These are phyloP conservation scores for sunflower (Helianthus annuus) DNA, from an alignment of 129 eudicot species.

Conservation along the genomic window DNA sequence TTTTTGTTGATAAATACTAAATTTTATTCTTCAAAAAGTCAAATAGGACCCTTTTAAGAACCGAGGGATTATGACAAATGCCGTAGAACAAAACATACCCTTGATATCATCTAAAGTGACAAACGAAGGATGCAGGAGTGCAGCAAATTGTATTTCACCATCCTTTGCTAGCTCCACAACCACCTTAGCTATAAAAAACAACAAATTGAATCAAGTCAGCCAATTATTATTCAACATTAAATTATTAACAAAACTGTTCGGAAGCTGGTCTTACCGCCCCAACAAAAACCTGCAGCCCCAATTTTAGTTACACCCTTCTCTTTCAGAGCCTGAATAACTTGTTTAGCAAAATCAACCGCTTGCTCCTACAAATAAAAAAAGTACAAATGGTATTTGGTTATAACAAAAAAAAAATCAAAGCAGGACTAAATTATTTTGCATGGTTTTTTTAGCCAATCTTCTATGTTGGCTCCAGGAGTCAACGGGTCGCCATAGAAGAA, in stretches of 20 bases:
- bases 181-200: conserved; percentile 32
- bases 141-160: conserved; percentile 49
- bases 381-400: background rate
- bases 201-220: conserved; percentile 9
- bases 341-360: conserved; percentile 15
- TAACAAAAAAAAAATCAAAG: too few relatives aligned
- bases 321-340: conserved; percentile 49
- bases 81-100: conserved; percentile 37
- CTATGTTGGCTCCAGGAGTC: conserved; percentile 23
- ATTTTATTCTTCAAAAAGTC: background rate
- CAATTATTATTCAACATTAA: background rate
- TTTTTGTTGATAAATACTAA: background rate
- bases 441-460: conserved; percentile 56
- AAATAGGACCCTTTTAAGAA: background rate
- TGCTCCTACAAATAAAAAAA: conserved; percentile 13
- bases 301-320: conserved; percentile 60
- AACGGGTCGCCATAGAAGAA: conserved; percentile 58
- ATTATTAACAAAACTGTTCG: background rate
- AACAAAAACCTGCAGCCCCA: conserved; percentile 83
- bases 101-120: conserved; percentile 57
- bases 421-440: background rate
- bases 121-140: conserved; percentile 67
- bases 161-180: conserved; percentile 42
- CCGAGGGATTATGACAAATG: background rate
- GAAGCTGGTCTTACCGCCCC: conserved; percentile 65